These are phyloP conservation scores for Dianthus caryophyllus DNA, from an alignment of 148 eudicot species.

Conservation along the genomic window DNA sequence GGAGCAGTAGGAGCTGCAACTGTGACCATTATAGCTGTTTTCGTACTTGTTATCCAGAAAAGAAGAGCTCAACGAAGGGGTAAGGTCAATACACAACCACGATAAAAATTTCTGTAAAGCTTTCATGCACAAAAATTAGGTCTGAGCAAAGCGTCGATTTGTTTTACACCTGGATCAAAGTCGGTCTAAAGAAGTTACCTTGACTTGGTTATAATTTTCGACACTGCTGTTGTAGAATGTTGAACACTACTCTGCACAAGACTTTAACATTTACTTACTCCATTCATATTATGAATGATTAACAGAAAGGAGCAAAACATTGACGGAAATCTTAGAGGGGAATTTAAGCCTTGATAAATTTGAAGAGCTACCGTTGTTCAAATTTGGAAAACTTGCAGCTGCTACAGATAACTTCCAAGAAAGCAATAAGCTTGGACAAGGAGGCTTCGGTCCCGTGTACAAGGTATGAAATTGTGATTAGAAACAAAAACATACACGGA, in stretches of 20 bases:
- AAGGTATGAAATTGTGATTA: conserved; percentile 21
- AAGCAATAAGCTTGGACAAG: conserved; percentile 41
- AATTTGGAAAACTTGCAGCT: conserved; percentile 26
- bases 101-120: too few species aligned
- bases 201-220: too few species aligned
- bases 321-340: neutral
- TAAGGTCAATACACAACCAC: neutral
- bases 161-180: too few species aligned
- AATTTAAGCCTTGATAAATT: conserved; percentile 11
- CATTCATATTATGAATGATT: neutral
- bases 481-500: too few species aligned
- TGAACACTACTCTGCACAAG: neutral
- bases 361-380: conserved; percentile 36
- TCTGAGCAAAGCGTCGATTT: too few species aligned
- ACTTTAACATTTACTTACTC: neutral
- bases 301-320: neutral
- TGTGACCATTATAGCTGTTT: conserved; percentile 11
- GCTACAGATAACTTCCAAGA: conserved; percentile 40
- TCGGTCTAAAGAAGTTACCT: too few species aligned
- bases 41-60: conserved; percentile 7
- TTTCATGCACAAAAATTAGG: too few species aligned
- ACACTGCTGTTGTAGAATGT: neutral
- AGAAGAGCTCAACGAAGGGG: conserved; percentile 19
- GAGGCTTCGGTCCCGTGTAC: conserved; percentile 56
- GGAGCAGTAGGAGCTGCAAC: conserved; percentile 9